These are phyloP conservation scores for Raffaelea deltoideospora DNA, from an alignment of 2,329 filamentous ascomycete species.

Conservation along the genomic window DNA sequence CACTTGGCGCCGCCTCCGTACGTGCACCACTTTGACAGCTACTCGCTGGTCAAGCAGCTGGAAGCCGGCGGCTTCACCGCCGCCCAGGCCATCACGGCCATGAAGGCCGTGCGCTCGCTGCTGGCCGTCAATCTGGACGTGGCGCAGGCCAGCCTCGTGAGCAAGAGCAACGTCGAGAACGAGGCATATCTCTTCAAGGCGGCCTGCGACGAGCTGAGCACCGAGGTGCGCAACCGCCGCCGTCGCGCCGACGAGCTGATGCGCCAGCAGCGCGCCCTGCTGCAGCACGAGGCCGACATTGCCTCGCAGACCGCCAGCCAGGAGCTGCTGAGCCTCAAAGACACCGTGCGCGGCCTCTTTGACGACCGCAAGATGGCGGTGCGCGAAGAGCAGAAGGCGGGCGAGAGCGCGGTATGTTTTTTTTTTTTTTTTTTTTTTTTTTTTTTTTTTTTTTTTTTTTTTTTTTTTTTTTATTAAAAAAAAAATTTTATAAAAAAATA, in stretches of 20 bases:
- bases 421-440: background rate
- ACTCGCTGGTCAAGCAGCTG: slow-evolving; percentile 71
- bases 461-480: background rate
- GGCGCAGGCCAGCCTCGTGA: slow-evolving; percentile 66
- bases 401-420: slow-evolving; percentile 57
- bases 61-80: slow-evolving; percentile 54
- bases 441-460: slow-evolving; percentile 6
- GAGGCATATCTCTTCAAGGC: slow-evolving; percentile 89
- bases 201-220: slow-evolving; percentile 80
- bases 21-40: slow-evolving; percentile 94
- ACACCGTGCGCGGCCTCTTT: slow-evolving; percentile 90
- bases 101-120: slow-evolving; percentile 78
- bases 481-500: background rate
- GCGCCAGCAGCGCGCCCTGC: slow-evolving; percentile 64
- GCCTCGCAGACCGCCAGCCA: slow-evolving; percentile 71
- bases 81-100: slow-evolving; percentile 65
- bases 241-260: slow-evolving; percentile 66
- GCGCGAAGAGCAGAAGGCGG: slow-evolving; percentile 68
- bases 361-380: slow-evolving; percentile 92
- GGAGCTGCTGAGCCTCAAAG: slow-evolving; percentile 66
- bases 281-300: slow-evolving; percentile 95
- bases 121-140: slow-evolving; percentile 67
- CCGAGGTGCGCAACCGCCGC: slow-evolving; percentile 68
- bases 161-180: slow-evolving; percentile 88
- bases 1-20: slow-evolving; percentile 64